These are phyloP conservation scores for Colletotrichum trifolii DNA, from an alignment of 2,329 filamentous ascomycete genomes.

Conservation along the genomic window DNA sequence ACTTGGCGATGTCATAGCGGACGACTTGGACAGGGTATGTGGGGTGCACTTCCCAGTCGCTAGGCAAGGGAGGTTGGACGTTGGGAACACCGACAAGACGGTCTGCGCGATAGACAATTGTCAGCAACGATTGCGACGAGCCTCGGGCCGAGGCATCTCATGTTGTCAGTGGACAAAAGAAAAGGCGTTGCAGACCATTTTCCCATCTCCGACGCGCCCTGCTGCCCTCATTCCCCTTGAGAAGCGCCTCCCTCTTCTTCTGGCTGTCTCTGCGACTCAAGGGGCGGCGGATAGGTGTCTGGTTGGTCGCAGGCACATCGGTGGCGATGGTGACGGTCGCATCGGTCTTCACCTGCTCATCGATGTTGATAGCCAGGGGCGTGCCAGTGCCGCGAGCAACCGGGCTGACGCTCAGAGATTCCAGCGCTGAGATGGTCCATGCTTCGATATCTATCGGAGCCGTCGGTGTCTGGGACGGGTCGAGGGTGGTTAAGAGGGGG, in stretches of 20 bases:
- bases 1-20: slow-evolving; percentile 88
- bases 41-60: slow-evolving; percentile 85
- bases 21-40: slow-evolving; percentile 82
- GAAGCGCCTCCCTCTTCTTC: slow-evolving; percentile 75
- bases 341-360: slow-evolving; percentile 56
- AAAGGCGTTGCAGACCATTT: slow-evolving; percentile 72
- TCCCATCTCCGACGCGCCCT: slow-evolving; percentile 91
- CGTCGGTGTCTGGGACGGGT: slow-evolving; percentile 40
- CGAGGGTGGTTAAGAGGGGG: slow-evolving; percentile 34
- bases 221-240: slow-evolving; percentile 92
- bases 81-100: slow-evolving; percentile 88
- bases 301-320: slow-evolving; percentile 35
- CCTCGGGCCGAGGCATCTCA: not conserved
- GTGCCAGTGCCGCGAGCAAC: slow-evolving; percentile 69
- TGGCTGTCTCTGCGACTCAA: slow-evolving; percentile 65
- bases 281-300: slow-evolving; percentile 55
- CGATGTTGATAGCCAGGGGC: slow-evolving; percentile 80
- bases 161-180: not conserved
- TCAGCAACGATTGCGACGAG: not conserved
- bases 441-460: slow-evolving; percentile 69
- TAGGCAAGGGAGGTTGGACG: slow-evolving; percentile 81
- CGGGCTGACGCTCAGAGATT: slow-evolving; percentile 66
- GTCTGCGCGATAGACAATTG: slow-evolving; percentile 62
- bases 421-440: slow-evolving; percentile 71
- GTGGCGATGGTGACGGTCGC: slow-evolving; percentile 30